phyloP scores from a whole-genome alignment of 805 yeast genomes.

The Metschnikowia borealis region DNA sequence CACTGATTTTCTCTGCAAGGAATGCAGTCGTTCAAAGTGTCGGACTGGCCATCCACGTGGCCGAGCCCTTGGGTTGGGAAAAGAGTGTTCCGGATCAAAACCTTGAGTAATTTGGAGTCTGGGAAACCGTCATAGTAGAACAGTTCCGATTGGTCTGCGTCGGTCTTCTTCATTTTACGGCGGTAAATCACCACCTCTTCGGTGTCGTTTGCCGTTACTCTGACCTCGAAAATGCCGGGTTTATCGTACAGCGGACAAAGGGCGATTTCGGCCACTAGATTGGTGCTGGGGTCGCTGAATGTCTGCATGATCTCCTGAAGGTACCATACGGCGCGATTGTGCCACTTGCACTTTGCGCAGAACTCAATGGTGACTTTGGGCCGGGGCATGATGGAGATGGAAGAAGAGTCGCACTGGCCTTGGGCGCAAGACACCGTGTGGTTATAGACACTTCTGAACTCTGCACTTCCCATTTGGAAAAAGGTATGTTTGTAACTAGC shows the following conservation, averaged over 20 bases:
- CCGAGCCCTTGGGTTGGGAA: constrained; percentile 55
- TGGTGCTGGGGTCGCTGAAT: constrained; percentile 45
- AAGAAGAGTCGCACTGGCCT: background rate
- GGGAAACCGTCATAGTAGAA: constrained; percentile 71
- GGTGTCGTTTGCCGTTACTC: constrained; percentile 6
- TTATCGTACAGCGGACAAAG: constrained; percentile 22
- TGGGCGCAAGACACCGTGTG: background rate
- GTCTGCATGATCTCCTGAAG: constrained; percentile 82
- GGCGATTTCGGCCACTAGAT: constrained; percentile 38
- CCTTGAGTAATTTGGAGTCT: constrained; percentile 75
- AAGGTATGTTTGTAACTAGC: no score
- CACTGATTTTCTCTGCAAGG: constrained; percentile 13
- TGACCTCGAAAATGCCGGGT: constrained; percentile 21
- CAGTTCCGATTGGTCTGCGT: constrained; percentile 24
- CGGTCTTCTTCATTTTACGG: constrained; percentile 45
- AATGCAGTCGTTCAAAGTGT: constrained; percentile 11
- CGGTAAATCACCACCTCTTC: constrained; percentile 42
- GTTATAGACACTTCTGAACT: no score
- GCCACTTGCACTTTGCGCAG: constrained; percentile 87
- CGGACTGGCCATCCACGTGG: constrained; percentile 49
- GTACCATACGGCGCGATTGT: constrained; percentile 83
- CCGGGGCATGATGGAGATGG: constrained; percentile 3
- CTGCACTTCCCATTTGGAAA: background rate
- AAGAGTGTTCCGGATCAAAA: constrained; percentile 55
- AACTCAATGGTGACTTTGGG: constrained; percentile 69